phyloP scores from a whole-genome alignment of 2,329 filamentous ascomycete genomes.

The Pseudogymnoascus sp. region DNA sequence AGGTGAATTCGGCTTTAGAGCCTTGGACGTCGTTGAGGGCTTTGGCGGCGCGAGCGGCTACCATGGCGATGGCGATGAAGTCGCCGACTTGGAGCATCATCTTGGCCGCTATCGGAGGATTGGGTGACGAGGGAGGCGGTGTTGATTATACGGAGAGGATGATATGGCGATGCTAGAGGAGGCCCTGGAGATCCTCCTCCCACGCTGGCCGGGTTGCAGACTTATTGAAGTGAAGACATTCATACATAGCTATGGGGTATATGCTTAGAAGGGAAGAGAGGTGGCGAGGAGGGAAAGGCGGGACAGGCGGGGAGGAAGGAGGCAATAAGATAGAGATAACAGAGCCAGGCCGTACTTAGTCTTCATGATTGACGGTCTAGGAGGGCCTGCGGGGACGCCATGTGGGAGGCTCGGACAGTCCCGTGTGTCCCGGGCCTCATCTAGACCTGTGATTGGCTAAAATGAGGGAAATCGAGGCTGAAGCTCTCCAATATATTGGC shows the following conservation, averaged over 20 bases:
- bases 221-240: background rate
- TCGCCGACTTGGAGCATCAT: slow-evolving; percentile 5
- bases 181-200: background rate
- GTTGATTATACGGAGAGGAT: background rate
- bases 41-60: background rate
- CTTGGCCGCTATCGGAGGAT: background rate
- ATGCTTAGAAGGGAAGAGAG: too few relatives aligned
- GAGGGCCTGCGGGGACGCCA: background rate
- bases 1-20: background rate
- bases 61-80: background rate
- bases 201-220: background rate
- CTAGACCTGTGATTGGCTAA: background rate
- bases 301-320: background rate
- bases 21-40: background rate
- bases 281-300: background rate
- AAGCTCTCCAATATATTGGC: slow-evolving; percentile 4
- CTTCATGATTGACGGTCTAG: background rate
- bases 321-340: background rate
- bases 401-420: background rate
- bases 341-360: background rate
- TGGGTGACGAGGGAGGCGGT: background rate
- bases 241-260: background rate
- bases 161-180: background rate
- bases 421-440: background rate
- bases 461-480: background rate